Percentiles rank a stretch among this genome's conserved stretches.
Evolutionary conservation across 495 filamentous ascomycete genomes (phyloP).

Genomic region (Gamarada debralockiae): DNA sequence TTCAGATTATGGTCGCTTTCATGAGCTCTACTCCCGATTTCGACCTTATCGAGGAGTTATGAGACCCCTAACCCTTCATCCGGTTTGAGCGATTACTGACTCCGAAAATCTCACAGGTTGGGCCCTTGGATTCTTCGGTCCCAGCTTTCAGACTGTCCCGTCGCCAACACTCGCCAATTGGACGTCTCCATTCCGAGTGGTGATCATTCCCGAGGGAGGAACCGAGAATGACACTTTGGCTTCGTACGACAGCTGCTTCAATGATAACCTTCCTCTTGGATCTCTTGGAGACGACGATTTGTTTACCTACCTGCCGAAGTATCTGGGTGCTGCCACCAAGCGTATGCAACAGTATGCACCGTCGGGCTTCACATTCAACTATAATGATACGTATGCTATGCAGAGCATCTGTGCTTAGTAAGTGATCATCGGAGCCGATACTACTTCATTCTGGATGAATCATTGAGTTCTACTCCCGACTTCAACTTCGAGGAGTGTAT

Average conservation of each 20-base stretch:
- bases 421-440: too few relatives aligned
- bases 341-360: conserved; percentile 32
- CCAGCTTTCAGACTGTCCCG: conserved; percentile 26
- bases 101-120: too few relatives aligned
- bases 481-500: too few relatives aligned
- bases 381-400: conserved; percentile 40
- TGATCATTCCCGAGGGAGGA: conserved; percentile 42
- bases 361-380: conserved; percentile 29
- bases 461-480: too few relatives aligned
- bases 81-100: too few relatives aligned
- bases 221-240: conserved; percentile 48
- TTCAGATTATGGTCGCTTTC: too few relatives aligned
- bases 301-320: conserved; percentile 31
- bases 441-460: too few relatives aligned
- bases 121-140: conserved; percentile 39
- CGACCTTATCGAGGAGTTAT: too few relatives aligned
- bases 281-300: conserved; percentile 31
- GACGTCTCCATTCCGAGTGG: conserved; percentile 36
- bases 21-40: too few relatives aligned
- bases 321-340: conserved; percentile 27
- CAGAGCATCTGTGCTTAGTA: conserved; percentile 39
- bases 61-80: too few relatives aligned
- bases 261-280: conserved; percentile 22
- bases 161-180: conserved; percentile 26
- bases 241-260: conserved; percentile 36